Base-by-base conservation (phyloP, 805 yeast genomes). In the Zygotorulaspora sp. region DNA sequence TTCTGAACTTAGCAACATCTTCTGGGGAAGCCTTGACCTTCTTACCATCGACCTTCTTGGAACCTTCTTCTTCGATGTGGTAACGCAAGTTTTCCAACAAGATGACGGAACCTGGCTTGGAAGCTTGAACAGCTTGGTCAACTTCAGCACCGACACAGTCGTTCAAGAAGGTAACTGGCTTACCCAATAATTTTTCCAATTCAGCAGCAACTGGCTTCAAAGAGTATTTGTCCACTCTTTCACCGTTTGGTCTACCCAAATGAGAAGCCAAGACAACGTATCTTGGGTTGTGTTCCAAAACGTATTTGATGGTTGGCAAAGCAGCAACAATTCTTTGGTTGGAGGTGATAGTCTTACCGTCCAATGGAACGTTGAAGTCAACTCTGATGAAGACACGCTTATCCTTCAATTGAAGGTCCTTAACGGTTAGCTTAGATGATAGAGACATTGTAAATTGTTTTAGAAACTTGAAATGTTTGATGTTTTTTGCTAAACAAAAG, bases 271-370 rank as follows among this genome's bases (percentile, higher is more conserved):
- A 78, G 54, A 92, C 74, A 52, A 92, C 81, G 52, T 79, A 86
- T 76, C 83, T 87, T 63, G 99, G 96, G 61, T 83, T 77, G 54
- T 90, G 82, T 63, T 85, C 90, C 65, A 84, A 72, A 38, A 90
- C 97, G 67, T 90, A 92, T 71, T 94, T 69, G 74, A 92, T 92
- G 55, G 99, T 90, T 68, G 99, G 99, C 59, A 94, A 72, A 54
- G 99, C 98, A 66, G 98, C 99, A 59, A 89, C 97, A 63, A 92
- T 92, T 74, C 99, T 83, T 75, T 92, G 97, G 77, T 92, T 94
- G 80, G 94, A 92, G 74, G 99, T 94, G 76, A 92, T 92, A 65
- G 81, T 89, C 61, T 77, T 78, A 56, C 97, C 97, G 63, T 92
- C 97, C 58, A 92, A 80, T 65, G 95, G 95, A 51, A 84, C 95